These are phyloP conservation scores for Saxophila tyrrhenica DNA, from an alignment of 495 filamentous ascomycete species.

Conservation along the genomic window DNA sequence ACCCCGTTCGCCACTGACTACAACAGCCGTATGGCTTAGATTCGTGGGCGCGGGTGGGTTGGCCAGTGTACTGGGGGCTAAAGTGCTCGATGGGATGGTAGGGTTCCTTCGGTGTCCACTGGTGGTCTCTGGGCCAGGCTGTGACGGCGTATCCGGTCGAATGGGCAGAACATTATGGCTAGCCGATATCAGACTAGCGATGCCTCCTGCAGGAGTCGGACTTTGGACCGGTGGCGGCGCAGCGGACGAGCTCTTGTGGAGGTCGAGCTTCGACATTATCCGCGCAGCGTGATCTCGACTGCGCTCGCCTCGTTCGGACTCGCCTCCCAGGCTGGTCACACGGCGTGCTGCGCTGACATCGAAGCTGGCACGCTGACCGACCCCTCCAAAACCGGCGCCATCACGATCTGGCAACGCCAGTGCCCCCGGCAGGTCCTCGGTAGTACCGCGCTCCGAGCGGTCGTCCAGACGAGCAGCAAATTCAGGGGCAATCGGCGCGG, in stretches of 20 bases:
- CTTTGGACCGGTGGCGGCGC: constrained; percentile 23
- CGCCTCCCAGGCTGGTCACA: constrained; percentile 31
- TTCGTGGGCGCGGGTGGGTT: constrained; percentile 78
- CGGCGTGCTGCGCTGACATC: constrained; percentile 47
- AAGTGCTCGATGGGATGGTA: constrained; percentile 45
- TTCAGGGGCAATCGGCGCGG: constrained; percentile 73
- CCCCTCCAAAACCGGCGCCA: constrained; percentile 46
- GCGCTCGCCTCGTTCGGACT: constrained; percentile 46
- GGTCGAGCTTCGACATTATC: constrained; percentile 84
- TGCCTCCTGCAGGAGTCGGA: constrained; percentile 47
- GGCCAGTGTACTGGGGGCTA: constrained; percentile 74
- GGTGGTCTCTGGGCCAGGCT: constrained; percentile 29
- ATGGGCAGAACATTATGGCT: constrained; percentile 63
- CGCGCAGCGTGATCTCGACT: constrained; percentile 68
- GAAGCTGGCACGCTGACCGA: constrained; percentile 55
- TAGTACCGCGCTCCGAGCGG: not conserved
- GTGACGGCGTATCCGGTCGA: constrained; percentile 27
- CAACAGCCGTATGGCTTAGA: constrained; percentile 76
- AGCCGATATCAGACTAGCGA: constrained; percentile 76
- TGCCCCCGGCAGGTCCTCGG: constrained; percentile 34
- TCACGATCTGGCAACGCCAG: constrained; percentile 43
- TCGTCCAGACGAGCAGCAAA: constrained; percentile 53
- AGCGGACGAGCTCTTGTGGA: constrained; percentile 68
- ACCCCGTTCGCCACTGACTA: constrained; percentile 64
- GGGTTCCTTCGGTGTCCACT: constrained; percentile 18